A percentile compares a stretch with the other conserved stretches of the same genome.
Conservation (phyloP, 1,284 basidiomycete species). For the Sanghuangporus baumii region DNA sequence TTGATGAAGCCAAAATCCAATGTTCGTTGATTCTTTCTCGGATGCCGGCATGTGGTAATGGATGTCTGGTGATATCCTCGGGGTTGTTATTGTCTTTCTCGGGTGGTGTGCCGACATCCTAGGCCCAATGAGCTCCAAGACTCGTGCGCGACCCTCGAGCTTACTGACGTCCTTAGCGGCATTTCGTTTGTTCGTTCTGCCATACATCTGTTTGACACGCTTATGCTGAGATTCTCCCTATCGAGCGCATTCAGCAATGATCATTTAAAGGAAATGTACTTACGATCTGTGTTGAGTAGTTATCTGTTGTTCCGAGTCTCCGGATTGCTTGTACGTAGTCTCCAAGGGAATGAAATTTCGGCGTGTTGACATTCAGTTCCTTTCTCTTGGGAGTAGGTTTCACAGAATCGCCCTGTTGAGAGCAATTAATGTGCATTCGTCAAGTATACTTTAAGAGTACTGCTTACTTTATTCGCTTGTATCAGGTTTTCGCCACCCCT, state of each 20-base stretch:
- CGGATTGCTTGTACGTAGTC: background rate
- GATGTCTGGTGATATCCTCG: background rate
- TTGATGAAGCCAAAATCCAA: slow-evolving; percentile 6
- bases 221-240: slow-evolving; percentile 19
- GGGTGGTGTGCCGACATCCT: background rate
- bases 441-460: background rate
- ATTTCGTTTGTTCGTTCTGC: slow-evolving; percentile 6
- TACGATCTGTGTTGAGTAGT: slow-evolving; percentile 1
- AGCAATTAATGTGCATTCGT: too few species aligned
- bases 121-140: background rate
- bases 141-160: background rate
- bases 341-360: background rate
- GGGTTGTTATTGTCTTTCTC: too few species aligned
- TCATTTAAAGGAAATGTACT: background rate
- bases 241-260: background rate
- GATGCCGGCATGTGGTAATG: background rate
- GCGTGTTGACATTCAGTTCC: background rate
- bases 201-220: slow-evolving; percentile 10
- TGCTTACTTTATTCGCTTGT: background rate
- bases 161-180: background rate
- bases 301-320: background rate
- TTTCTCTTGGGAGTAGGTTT: background rate
- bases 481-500: background rate
- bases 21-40: background rate
- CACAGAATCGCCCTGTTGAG: too few species aligned